These are phyloP conservation scores for Laguncularia racemosa DNA, from an alignment of 345 rosid genomes.

Conservation along the genomic window DNA sequence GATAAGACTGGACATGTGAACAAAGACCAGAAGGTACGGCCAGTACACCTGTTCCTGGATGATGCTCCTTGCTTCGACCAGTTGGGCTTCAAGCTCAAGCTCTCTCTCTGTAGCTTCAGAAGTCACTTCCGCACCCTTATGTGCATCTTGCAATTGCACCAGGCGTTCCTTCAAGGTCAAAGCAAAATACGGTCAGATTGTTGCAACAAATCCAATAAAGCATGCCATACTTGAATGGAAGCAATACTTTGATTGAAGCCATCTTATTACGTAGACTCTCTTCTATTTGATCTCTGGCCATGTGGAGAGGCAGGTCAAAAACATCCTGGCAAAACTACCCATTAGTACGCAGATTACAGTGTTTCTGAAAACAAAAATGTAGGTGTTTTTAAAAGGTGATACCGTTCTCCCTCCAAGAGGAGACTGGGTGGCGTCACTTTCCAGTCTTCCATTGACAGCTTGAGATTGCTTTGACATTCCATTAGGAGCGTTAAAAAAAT, in stretches of 20 bases:
- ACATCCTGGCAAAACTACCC: slow-evolving; percentile 50
- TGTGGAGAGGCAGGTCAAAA: slow-evolving; percentile 82
- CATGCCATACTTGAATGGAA: too few relatives aligned
- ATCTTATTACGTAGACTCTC: slow-evolving; percentile 87
- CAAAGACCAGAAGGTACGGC: too few relatives aligned
- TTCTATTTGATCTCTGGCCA: slow-evolving; percentile 97
- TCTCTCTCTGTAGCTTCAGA: slow-evolving; percentile 95
- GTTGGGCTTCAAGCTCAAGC: slow-evolving; percentile 99
- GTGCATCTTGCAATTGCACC: slow-evolving; percentile 90
- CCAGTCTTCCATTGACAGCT: slow-evolving; percentile 48
- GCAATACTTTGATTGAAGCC: slow-evolving; percentile 82
- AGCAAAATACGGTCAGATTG: background rate
- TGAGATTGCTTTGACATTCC: slow-evolving; percentile 67
- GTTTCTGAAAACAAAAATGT: background rate
- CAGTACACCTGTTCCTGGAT: slow-evolving; percentile 86
- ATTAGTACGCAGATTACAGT: background rate
- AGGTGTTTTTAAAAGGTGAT: slow-evolving; percentile 5
- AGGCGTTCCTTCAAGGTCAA: slow-evolving; percentile 47
- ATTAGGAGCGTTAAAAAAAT: slow-evolving; percentile 78
- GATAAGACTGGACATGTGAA: too few relatives aligned
- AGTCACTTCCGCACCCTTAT: slow-evolving; percentile 80
- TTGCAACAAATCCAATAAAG: background rate
- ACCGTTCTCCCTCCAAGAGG: slow-evolving; percentile 99
- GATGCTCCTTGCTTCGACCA: slow-evolving; percentile 96
- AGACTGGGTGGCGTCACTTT: slow-evolving; percentile 62